These are phyloP conservation scores for Klebsormidium nitens DNA, from an alignment of 139 green algal genomes.

Conservation along the genomic window DNA sequence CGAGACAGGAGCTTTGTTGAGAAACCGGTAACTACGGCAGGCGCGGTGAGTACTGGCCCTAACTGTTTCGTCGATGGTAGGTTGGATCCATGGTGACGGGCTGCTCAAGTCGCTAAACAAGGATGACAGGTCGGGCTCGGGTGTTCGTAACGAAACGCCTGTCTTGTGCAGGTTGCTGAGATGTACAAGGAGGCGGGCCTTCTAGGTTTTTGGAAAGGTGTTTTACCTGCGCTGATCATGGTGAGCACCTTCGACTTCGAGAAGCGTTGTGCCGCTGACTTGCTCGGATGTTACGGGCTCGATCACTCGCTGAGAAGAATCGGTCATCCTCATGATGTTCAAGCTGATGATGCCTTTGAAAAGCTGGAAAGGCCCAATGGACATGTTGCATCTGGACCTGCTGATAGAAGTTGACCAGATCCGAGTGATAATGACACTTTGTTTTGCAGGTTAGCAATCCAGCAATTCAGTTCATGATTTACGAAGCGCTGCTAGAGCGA, in stretches of 20 bases:
- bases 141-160: background rate
- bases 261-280: too few species aligned
- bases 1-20: background rate
- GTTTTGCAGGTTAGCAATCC: conserved; percentile 33
- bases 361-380: background rate
- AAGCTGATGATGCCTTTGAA: background rate
- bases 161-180: conserved; percentile 19
- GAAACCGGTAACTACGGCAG: background rate
- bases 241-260: conserved; percentile 47
- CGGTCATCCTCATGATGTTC: background rate
- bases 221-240: conserved; percentile 78
- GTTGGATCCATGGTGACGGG: background rate
- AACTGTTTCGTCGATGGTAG: background rate
- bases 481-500: conserved; percentile 28
- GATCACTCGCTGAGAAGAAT: background rate
- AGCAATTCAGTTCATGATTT: conserved; percentile 38
- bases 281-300: conserved; percentile 6
- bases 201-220: conserved; percentile 77
- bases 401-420: background rate
- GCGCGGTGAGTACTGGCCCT: background rate
- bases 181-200: conserved; percentile 33
- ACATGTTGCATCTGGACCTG: background rate
- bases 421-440: background rate
- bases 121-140: background rate
- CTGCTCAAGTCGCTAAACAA: background rate